Evolutionary conservation across 2,329 filamentous ascomycete species (phyloP).

Genomic region (Chalaropsis thielavioides): DNA sequence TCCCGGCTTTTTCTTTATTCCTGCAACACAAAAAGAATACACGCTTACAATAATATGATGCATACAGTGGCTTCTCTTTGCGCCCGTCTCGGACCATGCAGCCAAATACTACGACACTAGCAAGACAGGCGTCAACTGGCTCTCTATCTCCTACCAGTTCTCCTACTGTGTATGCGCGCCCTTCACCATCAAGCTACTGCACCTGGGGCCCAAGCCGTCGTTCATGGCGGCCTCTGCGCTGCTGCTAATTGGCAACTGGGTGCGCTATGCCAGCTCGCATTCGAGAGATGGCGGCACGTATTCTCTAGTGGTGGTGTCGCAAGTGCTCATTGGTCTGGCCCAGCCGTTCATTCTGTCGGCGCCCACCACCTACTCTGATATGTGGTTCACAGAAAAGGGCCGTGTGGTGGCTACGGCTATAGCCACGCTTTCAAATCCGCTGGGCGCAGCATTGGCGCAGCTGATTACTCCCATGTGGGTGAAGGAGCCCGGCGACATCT

Average conservation of each 20-base stretch:
- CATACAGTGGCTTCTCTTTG: slow-evolving; percentile 75
- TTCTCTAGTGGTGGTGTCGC: slow-evolving; percentile 72
- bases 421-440: slow-evolving; percentile 72
- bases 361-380: slow-evolving; percentile 78
- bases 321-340: slow-evolving; percentile 75
- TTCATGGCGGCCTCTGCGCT: slow-evolving; percentile 61
- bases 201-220: slow-evolving; percentile 63
- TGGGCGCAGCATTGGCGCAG: slow-evolving; percentile 80
- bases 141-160: slow-evolving; percentile 77
- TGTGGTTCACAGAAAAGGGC: slow-evolving; percentile 72
- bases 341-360: slow-evolving; percentile 87
- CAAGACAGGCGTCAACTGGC: slow-evolving; percentile 77
- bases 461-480: slow-evolving; percentile 72
- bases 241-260: slow-evolving; percentile 75
- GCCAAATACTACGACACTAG: slow-evolving; percentile 61
- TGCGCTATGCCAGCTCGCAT: slow-evolving; percentile 61
- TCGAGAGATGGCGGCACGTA: slow-evolving; percentile 45
- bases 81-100: slow-evolving; percentile 61
- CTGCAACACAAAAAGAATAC: not conserved
- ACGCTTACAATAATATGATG: slow-evolving; percentile 8
- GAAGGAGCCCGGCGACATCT: slow-evolving; percentile 46
- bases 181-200: slow-evolving; percentile 59
- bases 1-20: not conserved
- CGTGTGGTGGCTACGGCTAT: slow-evolving; percentile 79
- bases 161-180: slow-evolving; percentile 64